Evolutionary conservation across 768 basidiomycete genomes (phyloP).

Genomic region (Lactarius deliciosus): DNA sequence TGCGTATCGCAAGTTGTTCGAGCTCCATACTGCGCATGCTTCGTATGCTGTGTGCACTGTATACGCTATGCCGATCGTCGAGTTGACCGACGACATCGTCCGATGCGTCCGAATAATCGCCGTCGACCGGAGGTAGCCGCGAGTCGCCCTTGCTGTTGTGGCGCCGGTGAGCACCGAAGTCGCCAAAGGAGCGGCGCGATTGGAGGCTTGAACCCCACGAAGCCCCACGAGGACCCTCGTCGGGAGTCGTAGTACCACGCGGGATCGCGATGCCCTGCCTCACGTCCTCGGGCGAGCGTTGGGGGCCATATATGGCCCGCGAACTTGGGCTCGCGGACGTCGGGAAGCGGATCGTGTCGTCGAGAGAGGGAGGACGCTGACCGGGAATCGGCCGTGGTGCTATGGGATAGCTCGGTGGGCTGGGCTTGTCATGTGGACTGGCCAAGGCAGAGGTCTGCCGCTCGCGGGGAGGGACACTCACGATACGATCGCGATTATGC

Average conservation of each 20-base stretch:
- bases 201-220: conserved; percentile 26
- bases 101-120: conserved; percentile 22
- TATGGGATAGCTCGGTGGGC: conserved; percentile 15
- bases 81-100: conserved; percentile 26
- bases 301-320: conserved; percentile 16
- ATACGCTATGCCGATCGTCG: conserved; percentile 24
- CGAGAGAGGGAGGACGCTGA: conserved; percentile 20
- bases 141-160: conserved; percentile 24
- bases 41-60: conserved; percentile 19
- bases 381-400: conserved; percentile 23
- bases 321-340: conserved; percentile 27
- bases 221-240: conserved; percentile 22
- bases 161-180: conserved; percentile 21
- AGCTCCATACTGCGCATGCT: conserved; percentile 26
- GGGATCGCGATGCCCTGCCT: conserved; percentile 29
- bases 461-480: conserved; percentile 13
- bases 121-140: conserved; percentile 14
- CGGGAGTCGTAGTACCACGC: conserved; percentile 18
- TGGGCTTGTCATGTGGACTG: conserved; percentile 26
- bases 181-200: conserved; percentile 26
- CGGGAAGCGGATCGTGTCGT: conserved; percentile 26
- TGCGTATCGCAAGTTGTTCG: conserved; percentile 29
- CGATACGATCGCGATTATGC: conserved; percentile 28
- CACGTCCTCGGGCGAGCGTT: conserved; percentile 30
- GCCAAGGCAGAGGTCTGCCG: conserved; percentile 27